Percentiles rank a stretch among this genome's conserved stretches.
phyloP scores from a whole-genome alignment of 306 rosid species.

The Vicia sativa region DNA sequence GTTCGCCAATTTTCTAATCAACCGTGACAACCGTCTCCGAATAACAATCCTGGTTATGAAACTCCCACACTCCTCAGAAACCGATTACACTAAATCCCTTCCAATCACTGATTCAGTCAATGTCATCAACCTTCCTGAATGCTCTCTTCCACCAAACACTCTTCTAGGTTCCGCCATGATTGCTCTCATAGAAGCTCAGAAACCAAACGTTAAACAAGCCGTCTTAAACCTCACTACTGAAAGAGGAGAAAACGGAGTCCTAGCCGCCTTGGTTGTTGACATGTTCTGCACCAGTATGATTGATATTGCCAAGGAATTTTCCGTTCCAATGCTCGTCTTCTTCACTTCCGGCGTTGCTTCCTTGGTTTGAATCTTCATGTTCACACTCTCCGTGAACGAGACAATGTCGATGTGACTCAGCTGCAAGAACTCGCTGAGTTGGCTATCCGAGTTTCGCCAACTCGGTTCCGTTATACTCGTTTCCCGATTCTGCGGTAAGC shows the following conservation, averaged over 20 bases:
- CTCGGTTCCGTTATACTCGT: constrained; percentile 33
- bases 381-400: constrained; percentile 40
- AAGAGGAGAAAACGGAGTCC: background rate
- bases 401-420: constrained; percentile 4
- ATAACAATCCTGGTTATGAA: background rate
- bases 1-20: background rate
- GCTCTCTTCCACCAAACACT: background rate
- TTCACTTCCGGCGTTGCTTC: constrained; percentile 41
- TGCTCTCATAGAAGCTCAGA: constrained; percentile 28
- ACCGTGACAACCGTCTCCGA: background rate
- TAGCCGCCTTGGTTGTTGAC: constrained; percentile 62
- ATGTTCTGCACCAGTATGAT: constrained; percentile 55
- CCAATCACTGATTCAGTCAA: background rate
- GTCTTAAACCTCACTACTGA: constrained; percentile 6
- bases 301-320: constrained; percentile 53
- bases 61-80: background rate
- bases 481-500: constrained; percentile 5
- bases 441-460: constrained; percentile 31
- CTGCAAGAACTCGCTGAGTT: constrained; percentile 14
- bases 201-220: constrained; percentile 34
- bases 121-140: background rate
- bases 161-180: background rate
- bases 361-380: constrained; percentile 44
- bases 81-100: background rate
- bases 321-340: constrained; percentile 49